Evolutionary conservation across 2,329 filamentous ascomycete genomes (phyloP).

Genomic region (Aureobasidium sp.): DNA sequence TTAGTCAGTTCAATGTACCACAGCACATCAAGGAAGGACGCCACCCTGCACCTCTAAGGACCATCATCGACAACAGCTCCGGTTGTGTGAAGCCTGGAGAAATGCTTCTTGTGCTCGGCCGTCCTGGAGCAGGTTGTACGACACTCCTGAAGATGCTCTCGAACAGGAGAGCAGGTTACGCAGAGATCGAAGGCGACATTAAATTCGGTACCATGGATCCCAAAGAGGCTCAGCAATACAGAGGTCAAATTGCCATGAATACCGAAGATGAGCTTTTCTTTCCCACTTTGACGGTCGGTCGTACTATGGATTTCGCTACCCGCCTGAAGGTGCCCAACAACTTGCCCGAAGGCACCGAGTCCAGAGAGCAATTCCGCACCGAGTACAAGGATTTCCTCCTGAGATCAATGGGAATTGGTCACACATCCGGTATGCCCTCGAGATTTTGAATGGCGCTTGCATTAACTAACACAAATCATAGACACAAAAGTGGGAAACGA

Average conservation of each 20-base stretch:
- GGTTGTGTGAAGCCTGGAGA: conserved; percentile 62
- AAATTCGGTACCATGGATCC: conserved; percentile 45
- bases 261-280: conserved; percentile 47
- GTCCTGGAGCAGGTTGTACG: conserved; percentile 57
- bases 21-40: conserved; percentile 34
- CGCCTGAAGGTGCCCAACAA: conserved; percentile 44
- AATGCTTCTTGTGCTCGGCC: conserved; percentile 32
- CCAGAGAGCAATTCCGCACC: conserved; percentile 40
- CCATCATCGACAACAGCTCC: conserved; percentile 53
- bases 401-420: conserved; percentile 50
- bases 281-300: conserved; percentile 49
- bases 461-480: conserved; percentile 16
- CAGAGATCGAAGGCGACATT: conserved; percentile 35
- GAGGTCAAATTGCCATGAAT: conserved; percentile 41
- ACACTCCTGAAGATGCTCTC: conserved; percentile 63
- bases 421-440: conserved; percentile 35
- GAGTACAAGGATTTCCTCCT: conserved; percentile 51
- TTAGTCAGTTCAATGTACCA: conserved; percentile 46
- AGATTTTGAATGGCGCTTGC: background rate
- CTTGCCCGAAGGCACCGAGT: conserved; percentile 30
- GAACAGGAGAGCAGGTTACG: conserved; percentile 48
- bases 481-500: conserved; percentile 64
- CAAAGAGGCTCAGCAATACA: conserved; percentile 38
- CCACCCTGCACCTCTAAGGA: conserved; percentile 52
- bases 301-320: conserved; percentile 51